A percentile compares a stretch with the other conserved stretches of the same genome.
phyloP scores from a whole-genome alignment of 2,329 filamentous ascomycete species.

The Rasamsonia emersonii region DNA sequence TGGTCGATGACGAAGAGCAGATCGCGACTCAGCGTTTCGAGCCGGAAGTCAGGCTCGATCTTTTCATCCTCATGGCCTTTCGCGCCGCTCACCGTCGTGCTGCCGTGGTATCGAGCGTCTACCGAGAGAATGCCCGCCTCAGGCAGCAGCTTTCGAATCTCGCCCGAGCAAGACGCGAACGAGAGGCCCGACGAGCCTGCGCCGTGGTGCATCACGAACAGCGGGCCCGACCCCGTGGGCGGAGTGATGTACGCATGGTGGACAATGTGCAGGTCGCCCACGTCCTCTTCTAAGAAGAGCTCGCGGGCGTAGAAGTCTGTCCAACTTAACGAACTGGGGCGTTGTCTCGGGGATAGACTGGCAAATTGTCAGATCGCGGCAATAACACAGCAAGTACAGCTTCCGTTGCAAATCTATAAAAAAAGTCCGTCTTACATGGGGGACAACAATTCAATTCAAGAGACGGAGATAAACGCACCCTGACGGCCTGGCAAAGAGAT shows the following conservation, averaged over 20 bases:
- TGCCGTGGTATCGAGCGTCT: slow-evolving; percentile 82
- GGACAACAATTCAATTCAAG: slow-evolving; percentile 6
- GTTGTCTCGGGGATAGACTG: slow-evolving; percentile 33
- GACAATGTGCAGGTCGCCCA: slow-evolving; percentile 40
- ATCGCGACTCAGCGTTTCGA: slow-evolving; percentile 66
- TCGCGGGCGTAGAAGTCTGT: slow-evolving; percentile 86
- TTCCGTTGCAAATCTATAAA: no score
- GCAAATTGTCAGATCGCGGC: no score
- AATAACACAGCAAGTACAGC: neutral
- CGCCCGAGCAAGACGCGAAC: slow-evolving; percentile 71
- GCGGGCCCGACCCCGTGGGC: slow-evolving; percentile 60
- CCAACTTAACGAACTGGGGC: slow-evolving; percentile 66
- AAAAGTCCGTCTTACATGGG: neutral
- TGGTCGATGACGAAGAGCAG: slow-evolving; percentile 60
- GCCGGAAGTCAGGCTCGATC: slow-evolving; percentile 55
- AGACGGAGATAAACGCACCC: slow-evolving; percentile 46
- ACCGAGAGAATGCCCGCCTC: slow-evolving; percentile 74
- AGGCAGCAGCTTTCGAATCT: slow-evolving; percentile 69
- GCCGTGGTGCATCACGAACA: slow-evolving; percentile 92
- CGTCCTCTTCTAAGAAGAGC: slow-evolving; percentile 53
- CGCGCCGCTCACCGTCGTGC: slow-evolving; percentile 37
- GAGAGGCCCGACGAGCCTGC: slow-evolving; percentile 88
- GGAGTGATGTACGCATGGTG: slow-evolving; percentile 87
- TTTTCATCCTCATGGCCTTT: slow-evolving; percentile 20
- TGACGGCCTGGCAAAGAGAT: slow-evolving; percentile 62